Conservation (phyloP, 2,329 filamentous ascomycete genomes). For the Ophiostoma sp. region DNA sequence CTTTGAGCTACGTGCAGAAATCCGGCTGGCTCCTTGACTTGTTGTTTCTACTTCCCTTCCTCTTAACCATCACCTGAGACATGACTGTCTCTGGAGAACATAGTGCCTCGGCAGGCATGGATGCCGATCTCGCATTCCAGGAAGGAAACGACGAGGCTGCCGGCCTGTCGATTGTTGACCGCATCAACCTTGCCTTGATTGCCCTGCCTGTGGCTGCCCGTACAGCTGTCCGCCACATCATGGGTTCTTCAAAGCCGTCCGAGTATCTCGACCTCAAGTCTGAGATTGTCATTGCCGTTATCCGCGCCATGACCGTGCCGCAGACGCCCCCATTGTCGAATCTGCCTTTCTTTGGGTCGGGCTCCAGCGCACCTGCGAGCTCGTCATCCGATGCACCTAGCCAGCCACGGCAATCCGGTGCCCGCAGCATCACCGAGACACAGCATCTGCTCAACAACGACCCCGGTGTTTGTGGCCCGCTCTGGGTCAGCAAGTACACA, state of each 20-base stretch:
- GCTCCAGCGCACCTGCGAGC: background rate
- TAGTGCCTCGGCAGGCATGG: background rate
- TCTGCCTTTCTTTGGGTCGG: slow-evolving; percentile 12
- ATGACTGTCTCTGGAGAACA: slow-evolving; percentile 3
- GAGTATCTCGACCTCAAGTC: slow-evolving; percentile 75
- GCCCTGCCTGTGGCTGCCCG: slow-evolving; percentile 56
- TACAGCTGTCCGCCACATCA: slow-evolving; percentile 56
- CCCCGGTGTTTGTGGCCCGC: slow-evolving; percentile 64
- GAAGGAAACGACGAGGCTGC: background rate
- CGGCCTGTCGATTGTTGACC: slow-evolving; percentile 40
- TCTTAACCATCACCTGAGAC: background rate
- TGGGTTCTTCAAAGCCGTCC: slow-evolving; percentile 63
- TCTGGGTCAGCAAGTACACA: slow-evolving; percentile 73
- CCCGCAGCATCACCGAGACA: slow-evolving; percentile 48
- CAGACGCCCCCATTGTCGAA: slow-evolving; percentile 9
- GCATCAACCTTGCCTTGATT: slow-evolving; percentile 15
- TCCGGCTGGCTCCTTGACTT: too few relatives aligned
- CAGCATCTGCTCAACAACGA: slow-evolving; percentile 61
- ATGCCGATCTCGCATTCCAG: slow-evolving; percentile 10
- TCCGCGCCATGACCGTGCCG: slow-evolving; percentile 53
- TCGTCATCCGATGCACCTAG: background rate
- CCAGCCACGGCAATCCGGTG: slow-evolving; percentile 30
- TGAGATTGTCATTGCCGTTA: slow-evolving; percentile 62
- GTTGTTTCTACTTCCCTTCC: too few relatives aligned
- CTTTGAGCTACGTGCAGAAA: too few relatives aligned